Evolutionary conservation across 1,284 basidiomycete species (phyloP), one percentile per base, ranked within the genome.

Genomic region (Rhizoctonia solani): DNA sequence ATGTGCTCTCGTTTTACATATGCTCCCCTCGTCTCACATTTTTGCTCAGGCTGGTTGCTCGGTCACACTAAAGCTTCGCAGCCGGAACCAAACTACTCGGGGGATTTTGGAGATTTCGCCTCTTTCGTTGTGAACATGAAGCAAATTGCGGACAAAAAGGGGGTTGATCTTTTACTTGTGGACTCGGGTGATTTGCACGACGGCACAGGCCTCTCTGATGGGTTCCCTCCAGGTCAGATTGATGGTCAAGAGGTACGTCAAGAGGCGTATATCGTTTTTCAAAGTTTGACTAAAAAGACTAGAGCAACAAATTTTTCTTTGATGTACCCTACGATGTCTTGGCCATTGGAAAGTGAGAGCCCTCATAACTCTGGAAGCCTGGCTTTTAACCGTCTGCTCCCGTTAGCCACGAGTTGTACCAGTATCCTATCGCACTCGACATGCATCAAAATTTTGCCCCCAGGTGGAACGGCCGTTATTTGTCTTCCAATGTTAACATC

Each of bases 401-500:
- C 9, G 66, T 37, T 21, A 88, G 87, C 73, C 93, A 95, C 73
- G 93, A 95, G 77, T 77, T 95, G 34, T 95, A 95, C 77, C 81
- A 85, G 69, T 93, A 93, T 74, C 82, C 79, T 3, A 84, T 90
- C 73, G 85, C 92, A 0, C 81, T 86, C 50, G 90, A 93, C 76
- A 89, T 92, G 83, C 85, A 90, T 76, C 80, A 85, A 67, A 89
- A 91, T 75, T 92, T 91, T 74, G 87, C 81, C 3, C 90, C 90
- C 1, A 79, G 83, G 61, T 81, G 88, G 77, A 81, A 83, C 1
- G 90, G 90, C 11, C 84, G 89, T 50, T 93, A 92, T 74, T 79
- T 95, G 47, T 87, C 91, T 0, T 91, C 88, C 2, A 95, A 94
- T 74, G 90, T 85, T 52, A 92, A 94, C 76, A 92, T 95, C 73